Conservation (phyloP, 495 filamentous ascomycete genomes). For the Talaromyces thailandensis region DNA sequence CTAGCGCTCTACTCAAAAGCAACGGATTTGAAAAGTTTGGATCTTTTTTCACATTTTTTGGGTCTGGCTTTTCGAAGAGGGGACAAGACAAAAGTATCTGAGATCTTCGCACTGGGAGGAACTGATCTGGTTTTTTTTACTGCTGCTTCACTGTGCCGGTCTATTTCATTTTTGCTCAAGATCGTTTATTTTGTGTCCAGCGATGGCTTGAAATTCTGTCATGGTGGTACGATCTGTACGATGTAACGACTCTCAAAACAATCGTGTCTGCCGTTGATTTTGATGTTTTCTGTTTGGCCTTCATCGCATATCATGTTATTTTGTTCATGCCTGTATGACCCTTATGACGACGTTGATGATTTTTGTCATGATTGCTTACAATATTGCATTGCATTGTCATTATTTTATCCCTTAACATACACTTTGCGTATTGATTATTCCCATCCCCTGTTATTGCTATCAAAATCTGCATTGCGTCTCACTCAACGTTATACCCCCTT, state of each 20-base stretch:
- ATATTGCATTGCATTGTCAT: slow-evolving; percentile 7
- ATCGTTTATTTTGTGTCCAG: neutral
- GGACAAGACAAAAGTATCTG: neutral
- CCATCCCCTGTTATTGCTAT: neutral
- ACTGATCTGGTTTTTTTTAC: neutral
- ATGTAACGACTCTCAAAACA: slow-evolving; percentile 5
- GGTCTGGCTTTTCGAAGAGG: neutral
- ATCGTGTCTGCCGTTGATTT: neutral
- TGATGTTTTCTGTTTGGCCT: neutral
- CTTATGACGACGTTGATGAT: slow-evolving; percentile 6
- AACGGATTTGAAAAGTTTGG: slow-evolving; percentile 5
- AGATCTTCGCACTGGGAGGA: slow-evolving; percentile 1
- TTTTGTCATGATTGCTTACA: slow-evolving; percentile 2
- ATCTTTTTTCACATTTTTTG: neutral
- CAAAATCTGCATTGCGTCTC: neutral
- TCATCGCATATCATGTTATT: slow-evolving; percentile 1
- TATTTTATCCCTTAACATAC: neutral
- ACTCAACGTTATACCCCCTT: slow-evolving; percentile 2
- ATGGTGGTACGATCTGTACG: slow-evolving; percentile 8
- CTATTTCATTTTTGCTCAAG: neutral
- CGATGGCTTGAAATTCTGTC: slow-evolving; percentile 1
- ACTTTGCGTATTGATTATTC: neutral
- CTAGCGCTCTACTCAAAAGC: neutral
- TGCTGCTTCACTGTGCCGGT: neutral
- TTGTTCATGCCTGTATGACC: slow-evolving; percentile 8